These are phyloP conservation scores for Penicillium dipodomyicola DNA, from an alignment of 495 filamentous ascomycete genomes.

Conservation along the genomic window DNA sequence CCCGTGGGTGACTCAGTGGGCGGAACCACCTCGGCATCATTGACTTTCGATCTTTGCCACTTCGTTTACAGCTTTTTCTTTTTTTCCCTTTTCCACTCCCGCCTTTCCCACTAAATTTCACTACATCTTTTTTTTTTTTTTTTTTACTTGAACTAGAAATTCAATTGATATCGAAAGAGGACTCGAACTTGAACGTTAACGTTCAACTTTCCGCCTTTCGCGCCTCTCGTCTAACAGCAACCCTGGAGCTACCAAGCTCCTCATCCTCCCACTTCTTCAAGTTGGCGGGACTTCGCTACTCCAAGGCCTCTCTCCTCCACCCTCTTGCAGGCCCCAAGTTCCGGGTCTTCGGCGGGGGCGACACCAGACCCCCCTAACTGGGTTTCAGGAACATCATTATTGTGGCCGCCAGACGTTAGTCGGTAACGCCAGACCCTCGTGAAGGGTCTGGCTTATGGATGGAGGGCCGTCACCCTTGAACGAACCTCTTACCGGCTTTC, in stretches of 20 bases:
- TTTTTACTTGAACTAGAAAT: neutral
- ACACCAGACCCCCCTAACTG: slow-evolving; percentile 98
- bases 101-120: neutral
- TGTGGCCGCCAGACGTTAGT: slow-evolving; percentile 43
- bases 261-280: slow-evolving; percentile 64
- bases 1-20: neutral
- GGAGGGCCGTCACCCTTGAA: slow-evolving; percentile 38
- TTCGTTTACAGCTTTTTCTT: neutral
- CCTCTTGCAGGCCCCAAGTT: slow-evolving; percentile 89
- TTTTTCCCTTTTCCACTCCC: slow-evolving; percentile 2
- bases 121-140: neutral
- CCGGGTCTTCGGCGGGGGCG: slow-evolving; percentile 92
- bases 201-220: slow-evolving; percentile 17
- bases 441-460: slow-evolving; percentile 50
- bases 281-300: slow-evolving; percentile 88
- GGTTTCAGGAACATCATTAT: slow-evolving; percentile 38
- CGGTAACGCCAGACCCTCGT: slow-evolving; percentile 48
- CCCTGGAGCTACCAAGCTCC: slow-evolving; percentile 41
- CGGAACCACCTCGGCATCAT: slow-evolving; percentile 3
- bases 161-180: neutral
- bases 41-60: slow-evolving; percentile 5
- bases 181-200: neutral
- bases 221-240: slow-evolving; percentile 21
- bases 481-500: slow-evolving; percentile 36
- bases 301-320: slow-evolving; percentile 77